Evolutionary conservation across 495 filamentous ascomycete species (phyloP), one percentile per base, ranked within the genome.

Genomic region (Hypoxylon fuscum): DNA sequence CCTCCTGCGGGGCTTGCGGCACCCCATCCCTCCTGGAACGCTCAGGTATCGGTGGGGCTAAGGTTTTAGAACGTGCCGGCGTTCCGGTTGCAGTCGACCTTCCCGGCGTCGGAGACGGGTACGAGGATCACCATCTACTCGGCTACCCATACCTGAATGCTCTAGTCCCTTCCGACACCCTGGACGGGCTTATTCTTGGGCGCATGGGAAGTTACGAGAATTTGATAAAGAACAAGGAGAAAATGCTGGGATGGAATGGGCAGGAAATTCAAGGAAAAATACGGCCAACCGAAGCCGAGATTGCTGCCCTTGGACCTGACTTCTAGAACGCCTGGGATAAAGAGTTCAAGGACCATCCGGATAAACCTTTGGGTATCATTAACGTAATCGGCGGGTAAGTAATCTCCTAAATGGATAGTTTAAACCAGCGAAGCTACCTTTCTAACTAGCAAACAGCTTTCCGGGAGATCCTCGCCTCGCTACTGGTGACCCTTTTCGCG

Each of bases 21-120:
- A 76, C 81, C 0, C 80, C 84, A 10, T 65, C 72, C 3, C 62
- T 86, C 6, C 71, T 85, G 3, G 81, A 86, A 68, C 71, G 81
- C 0, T 87, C 84, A 0, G 83, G 84, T 1, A 62, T 85, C 37
- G 83, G 82, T 25, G 46, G 53, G 11, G 41, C 56, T 1, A 57
- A 64, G 9, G 48, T 73, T 9, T 61, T 75, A 9, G 21, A 68
- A 38, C 31, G 45, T 32, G 63, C 64, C 14, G 47, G 55, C 29
- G 25, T 61, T 68, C 20, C 25, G n/a, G 9, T 50, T 10, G 14
- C 38, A 5, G 48, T 18, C 12, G 42, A 54, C 6, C 59, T 78
- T 15, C 72, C 76, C 5, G 76, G 74, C 4, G 75, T 78, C n/a
- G 76, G 76, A 9, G 14, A 51, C n/a, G 67, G 69, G 15, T 77